A percentile compares a stretch with the other conserved stretches of the same genome.
These are phyloP conservation scores for Fomitopsis palustris DNA, from an alignment of 1,284 basidiomycete genomes.

Conservation along the genomic window DNA sequence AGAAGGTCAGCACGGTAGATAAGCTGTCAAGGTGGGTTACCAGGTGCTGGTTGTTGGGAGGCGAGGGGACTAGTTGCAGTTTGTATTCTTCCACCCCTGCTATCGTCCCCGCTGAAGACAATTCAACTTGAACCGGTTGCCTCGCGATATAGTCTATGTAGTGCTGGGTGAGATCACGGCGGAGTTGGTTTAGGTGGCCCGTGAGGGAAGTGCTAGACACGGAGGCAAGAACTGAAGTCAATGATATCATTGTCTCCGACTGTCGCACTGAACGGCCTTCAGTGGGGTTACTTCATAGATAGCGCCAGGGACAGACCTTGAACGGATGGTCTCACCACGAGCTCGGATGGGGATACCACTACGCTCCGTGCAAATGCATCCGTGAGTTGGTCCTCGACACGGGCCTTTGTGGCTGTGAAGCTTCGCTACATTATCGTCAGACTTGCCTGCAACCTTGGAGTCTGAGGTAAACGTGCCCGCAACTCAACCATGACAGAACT, in stretches of 20 bases:
- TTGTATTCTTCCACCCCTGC: slow-evolving; percentile 35
- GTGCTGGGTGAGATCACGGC: slow-evolving; percentile 58
- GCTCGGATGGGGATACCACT: slow-evolving; percentile 41
- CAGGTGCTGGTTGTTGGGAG: slow-evolving; percentile 38
- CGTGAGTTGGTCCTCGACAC: slow-evolving; percentile 66
- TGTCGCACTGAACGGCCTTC: slow-evolving; percentile 44
- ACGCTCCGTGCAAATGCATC: slow-evolving; percentile 64
- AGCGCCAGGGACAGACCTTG: slow-evolving; percentile 41
- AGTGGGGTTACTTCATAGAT: background rate
- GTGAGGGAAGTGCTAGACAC: slow-evolving; percentile 53
- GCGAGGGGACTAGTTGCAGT: slow-evolving; percentile 43
- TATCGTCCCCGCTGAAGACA: slow-evolving; percentile 31
- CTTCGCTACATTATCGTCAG: slow-evolving; percentile 39
- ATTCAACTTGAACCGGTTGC: slow-evolving; percentile 43
- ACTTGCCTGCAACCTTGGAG: background rate
- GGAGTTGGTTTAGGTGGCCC: slow-evolving; percentile 52
- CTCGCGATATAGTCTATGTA: slow-evolving; percentile 58
- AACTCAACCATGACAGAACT: slow-evolving; percentile 53
- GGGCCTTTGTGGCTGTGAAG: slow-evolving; percentile 51
- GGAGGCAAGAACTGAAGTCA: slow-evolving; percentile 57
- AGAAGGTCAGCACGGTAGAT: slow-evolving; percentile 50
- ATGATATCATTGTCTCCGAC: slow-evolving; percentile 45
- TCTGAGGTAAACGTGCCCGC: slow-evolving; percentile 40
- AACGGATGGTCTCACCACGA: slow-evolving; percentile 49
- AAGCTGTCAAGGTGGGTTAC: slow-evolving; percentile 49